phyloP scores from a whole-genome alignment of 345 rosid genomes.

The Gossypium sturtianum region DNA sequence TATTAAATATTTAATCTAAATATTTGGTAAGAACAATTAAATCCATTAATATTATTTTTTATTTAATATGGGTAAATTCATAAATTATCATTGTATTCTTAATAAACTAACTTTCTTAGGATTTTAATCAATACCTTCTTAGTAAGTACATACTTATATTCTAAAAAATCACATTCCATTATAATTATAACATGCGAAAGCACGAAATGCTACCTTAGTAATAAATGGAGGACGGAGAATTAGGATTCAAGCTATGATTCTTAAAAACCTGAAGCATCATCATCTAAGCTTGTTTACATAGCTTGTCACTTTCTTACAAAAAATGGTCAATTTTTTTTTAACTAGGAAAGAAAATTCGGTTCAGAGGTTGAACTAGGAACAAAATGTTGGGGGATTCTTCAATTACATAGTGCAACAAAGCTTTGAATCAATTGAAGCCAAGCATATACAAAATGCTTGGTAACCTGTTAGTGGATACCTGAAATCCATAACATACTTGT shows the following conservation, averaged over 20 bases:
- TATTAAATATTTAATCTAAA: too few species aligned
- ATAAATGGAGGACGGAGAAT: too few species aligned
- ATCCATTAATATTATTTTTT: too few species aligned
- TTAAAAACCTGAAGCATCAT: neutral
- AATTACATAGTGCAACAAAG: conserved; percentile 71
- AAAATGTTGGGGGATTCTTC: conserved; percentile 1
- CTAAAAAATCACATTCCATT: too few species aligned
- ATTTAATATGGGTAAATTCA: too few species aligned
- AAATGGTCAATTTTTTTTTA: neutral
- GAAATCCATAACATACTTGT: conserved; percentile 76
- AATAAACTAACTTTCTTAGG: too few species aligned
- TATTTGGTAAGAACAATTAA: too few species aligned
- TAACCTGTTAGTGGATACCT: conserved; percentile 90
- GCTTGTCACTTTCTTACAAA: neutral
- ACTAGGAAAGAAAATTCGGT: conserved; percentile 11
- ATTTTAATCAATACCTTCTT: too few species aligned
- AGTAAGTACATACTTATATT: too few species aligned
- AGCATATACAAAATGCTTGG: conserved; percentile 81
- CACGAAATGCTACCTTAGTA: too few species aligned
- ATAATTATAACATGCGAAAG: too few species aligned
- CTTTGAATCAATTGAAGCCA: conserved; percentile 87
- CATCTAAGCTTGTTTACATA: neutral
- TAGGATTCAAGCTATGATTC: neutral
- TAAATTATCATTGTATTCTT: too few species aligned
- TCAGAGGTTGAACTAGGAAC: conserved; percentile 49